A percentile compares a stretch with the other conserved stretches of the same genome.
Conservation (phyloP, 2,329 filamentous ascomycete species). For the Fusarium hainanense region DNA sequence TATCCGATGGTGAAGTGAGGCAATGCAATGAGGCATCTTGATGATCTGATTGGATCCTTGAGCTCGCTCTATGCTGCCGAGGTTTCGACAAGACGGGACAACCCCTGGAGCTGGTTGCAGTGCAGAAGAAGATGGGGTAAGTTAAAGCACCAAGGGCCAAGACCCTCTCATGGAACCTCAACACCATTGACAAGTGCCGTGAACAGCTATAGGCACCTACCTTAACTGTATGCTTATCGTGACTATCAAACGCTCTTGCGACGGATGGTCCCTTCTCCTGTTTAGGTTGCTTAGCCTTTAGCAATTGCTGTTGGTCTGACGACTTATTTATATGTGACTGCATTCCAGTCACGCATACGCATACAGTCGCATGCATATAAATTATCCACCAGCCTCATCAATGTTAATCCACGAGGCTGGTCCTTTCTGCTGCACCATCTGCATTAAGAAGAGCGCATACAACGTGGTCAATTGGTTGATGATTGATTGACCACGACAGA, state of each 20-base stretch:
- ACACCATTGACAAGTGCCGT: neutral
- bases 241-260: slow-evolving; percentile 10
- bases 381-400: neutral
- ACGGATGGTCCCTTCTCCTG: neutral
- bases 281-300: neutral
- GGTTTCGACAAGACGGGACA: neutral
- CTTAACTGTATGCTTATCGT: slow-evolving; percentile 24
- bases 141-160: neutral
- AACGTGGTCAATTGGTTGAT: neutral
- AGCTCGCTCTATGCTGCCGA: neutral
- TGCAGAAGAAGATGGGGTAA: neutral
- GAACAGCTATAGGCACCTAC: neutral
- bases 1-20: neutral
- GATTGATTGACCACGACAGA: neutral
- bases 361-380: neutral
- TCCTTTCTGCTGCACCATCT: neutral
- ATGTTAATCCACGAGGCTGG: neutral
- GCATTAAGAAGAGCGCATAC: neutral
- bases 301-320: neutral
- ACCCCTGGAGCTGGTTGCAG: neutral
- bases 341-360: neutral
- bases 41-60: neutral
- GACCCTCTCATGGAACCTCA: neutral
- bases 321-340: neutral
- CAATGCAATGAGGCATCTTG: neutral